Evolutionary conservation across 495 filamentous ascomycete species (phyloP).

Genomic region (Niebla homalea): DNA sequence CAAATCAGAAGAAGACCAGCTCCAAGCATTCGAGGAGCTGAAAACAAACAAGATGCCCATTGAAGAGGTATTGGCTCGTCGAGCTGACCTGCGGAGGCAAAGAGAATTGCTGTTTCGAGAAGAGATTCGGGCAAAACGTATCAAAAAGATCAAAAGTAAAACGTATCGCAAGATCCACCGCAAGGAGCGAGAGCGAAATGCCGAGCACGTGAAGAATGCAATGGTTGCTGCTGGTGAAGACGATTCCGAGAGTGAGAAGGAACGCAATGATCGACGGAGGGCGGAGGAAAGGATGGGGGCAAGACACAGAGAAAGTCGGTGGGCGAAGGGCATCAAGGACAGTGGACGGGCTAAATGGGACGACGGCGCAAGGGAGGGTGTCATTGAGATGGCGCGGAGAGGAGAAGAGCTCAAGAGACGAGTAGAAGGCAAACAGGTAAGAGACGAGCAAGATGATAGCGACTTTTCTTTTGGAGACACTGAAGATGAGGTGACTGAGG

Average conservation of each 20-base stretch:
- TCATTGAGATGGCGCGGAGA: conserved; percentile 68
- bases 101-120: conserved; percentile 86
- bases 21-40: conserved; percentile 58
- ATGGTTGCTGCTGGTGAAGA: conserved; percentile 55
- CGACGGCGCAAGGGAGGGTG: conserved; percentile 60
- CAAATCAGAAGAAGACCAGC: conserved; percentile 48
- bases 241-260: conserved; percentile 62
- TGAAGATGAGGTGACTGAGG: conserved; percentile 46
- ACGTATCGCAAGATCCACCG: conserved; percentile 83
- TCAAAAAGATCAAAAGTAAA: conserved; percentile 98
- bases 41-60: conserved; percentile 49
- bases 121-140: conserved; percentile 71
- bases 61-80: conserved; percentile 59
- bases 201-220: conserved; percentile 56
- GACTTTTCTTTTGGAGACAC: conserved; percentile 39
- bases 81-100: conserved; percentile 61
- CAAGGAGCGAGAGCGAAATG: conserved; percentile 62
- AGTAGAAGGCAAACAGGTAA: conserved; percentile 62
- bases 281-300: conserved; percentile 82
- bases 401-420: conserved; percentile 76
- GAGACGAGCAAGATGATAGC: conserved; percentile 35
- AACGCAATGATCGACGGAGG: conserved; percentile 62
- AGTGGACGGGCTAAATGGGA: conserved; percentile 71
- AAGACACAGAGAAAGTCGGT: conserved; percentile 82
- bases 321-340: conserved; percentile 80